Evolutionary conservation across 208 protist species (phyloP).

Genomic region (Crithidia acanthocephali): DNA sequence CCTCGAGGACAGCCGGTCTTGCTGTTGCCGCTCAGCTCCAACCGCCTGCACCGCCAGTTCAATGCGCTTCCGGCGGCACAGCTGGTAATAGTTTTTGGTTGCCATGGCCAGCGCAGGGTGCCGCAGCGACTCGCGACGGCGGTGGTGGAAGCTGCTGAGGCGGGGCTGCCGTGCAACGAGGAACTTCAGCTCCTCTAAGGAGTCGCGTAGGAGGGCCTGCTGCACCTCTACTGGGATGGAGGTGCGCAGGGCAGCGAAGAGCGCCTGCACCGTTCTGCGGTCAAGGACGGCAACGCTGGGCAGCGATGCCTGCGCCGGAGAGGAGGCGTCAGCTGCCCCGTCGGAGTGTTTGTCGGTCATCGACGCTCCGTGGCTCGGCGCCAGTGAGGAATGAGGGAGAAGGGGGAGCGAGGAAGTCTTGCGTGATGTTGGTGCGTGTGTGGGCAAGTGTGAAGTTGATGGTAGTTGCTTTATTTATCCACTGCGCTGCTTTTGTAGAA

Average conservation of each 20-base stretch:
- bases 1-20: not conserved
- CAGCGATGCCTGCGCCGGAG: not conserved
- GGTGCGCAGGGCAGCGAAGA: conserved; percentile 75
- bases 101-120: conserved; percentile 86
- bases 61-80: conserved; percentile 31
- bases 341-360: conserved; percentile 7
- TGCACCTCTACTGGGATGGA: conserved; percentile 60
- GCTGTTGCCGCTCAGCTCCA: conserved; percentile 11
- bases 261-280: conserved; percentile 43
- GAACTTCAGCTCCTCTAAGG: conserved; percentile 72
- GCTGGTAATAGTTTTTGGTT: conserved; percentile 68
- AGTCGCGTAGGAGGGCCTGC: conserved; percentile 38
- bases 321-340: not conserved
- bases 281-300: conserved; percentile 10
- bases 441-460: no score
- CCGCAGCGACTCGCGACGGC: conserved; percentile 68
- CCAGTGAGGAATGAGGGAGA: not conserved
- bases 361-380: not conserved
- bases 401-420: not conserved
- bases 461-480: no score
- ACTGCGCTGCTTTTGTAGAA: no score
- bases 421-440: no score
- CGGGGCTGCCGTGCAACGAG: conserved; percentile 73
- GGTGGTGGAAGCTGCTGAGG: conserved; percentile 71
- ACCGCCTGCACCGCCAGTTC: conserved; percentile 27